Base-by-base conservation (phyloP, 768 basidiomycete genomes). In the Hypsizygus marmoreus region DNA sequence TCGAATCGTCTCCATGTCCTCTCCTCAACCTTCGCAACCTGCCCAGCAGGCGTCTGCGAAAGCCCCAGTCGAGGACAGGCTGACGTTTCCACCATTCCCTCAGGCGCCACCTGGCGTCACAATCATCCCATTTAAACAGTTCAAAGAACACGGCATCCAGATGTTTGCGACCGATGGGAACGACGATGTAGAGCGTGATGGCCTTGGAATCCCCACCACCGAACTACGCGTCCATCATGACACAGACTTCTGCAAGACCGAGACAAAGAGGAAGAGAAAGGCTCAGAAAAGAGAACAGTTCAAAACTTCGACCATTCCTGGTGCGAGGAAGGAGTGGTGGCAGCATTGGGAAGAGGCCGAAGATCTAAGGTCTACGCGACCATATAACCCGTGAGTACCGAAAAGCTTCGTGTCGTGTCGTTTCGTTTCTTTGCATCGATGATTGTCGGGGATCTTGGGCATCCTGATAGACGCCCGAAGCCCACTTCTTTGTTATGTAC, bases 321-420 rank as follows among this genome's bases (percentile, higher is more conserved):
- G 39, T 2, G 49, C 35, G 13, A 57, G 59, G 23, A 68, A 59
- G 49, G 68, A 69, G 31, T 91, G 87, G 87, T 86, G 76, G 68
- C 80, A 87, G 48, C 68, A 79, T n/a, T 91, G 88, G 88, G 77
- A 76, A 39, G 79, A 84, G 31, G 70, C 67, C 3, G 86, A 89
- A 59, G 63, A 71, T 37, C 63, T 73, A 24, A 69, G 80, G 47
- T 62, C 68, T 29, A 65, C 58, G 22, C 65, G 64, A 31, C 67
- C 63, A 26, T 77, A 76, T 45, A 71, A 86, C 57, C 61, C 68
- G 86, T 87, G 51, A 54, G 82, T 69, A 12, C 6, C 14, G 28
- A 22, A 17, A 25, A 37, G 29, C 34, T 29, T 43, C 23, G 30
- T 36, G 20, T 11, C 47, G 20, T 33, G 31, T 16, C 13, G 26